phyloP scores from a whole-genome alignment of 805 yeast species.

The Tetrapisispora namnaoensis region DNA sequence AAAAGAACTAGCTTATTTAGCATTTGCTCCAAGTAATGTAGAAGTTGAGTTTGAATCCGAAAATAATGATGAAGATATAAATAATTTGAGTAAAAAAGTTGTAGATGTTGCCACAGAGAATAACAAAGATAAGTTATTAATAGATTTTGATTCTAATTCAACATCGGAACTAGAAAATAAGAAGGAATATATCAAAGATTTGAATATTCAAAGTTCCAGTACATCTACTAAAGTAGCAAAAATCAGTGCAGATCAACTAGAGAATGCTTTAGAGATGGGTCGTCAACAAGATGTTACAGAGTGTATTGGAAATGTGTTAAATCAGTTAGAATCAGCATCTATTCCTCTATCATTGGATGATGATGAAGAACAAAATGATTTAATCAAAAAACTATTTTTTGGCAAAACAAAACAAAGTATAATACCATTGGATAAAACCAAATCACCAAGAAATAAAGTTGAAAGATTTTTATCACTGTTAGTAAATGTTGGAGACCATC shows the following conservation, averaged over 20 bases:
- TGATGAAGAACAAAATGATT: conserved; percentile 76
- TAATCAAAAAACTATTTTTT: conserved; percentile 69
- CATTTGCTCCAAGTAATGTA: conserved; percentile 64
- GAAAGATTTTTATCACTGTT: conserved; percentile 77
- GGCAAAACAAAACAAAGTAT: conserved; percentile 79
- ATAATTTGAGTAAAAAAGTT: too few relatives aligned
- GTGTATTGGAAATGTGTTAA: conserved; percentile 87
- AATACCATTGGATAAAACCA: conserved; percentile 35
- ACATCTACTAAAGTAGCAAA: conserved; percentile 22
- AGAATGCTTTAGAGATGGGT: conserved; percentile 67
- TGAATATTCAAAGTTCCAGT: neutral
- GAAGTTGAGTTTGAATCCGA: conserved; percentile 44
- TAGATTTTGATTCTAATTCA: neutral
- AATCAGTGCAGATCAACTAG: conserved; percentile 51
- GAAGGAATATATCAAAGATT: too few relatives aligned
- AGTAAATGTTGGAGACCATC: conserved; percentile 81
- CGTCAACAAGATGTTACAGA: conserved; percentile 97
- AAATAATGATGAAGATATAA: neutral
- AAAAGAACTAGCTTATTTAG: conserved; percentile 76
- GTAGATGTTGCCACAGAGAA: neutral
- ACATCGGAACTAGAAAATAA: neutral
- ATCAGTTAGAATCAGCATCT: conserved; percentile 82
- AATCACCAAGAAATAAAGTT: conserved; percentile 38
- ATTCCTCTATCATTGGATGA: conserved; percentile 54
- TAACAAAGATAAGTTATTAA: conserved; percentile 1